A percentile compares a stretch with the other conserved stretches of the same genome.
Conservation (phyloP, 2,329 filamentous ascomycete species). For the Nemania abortiva region DNA sequence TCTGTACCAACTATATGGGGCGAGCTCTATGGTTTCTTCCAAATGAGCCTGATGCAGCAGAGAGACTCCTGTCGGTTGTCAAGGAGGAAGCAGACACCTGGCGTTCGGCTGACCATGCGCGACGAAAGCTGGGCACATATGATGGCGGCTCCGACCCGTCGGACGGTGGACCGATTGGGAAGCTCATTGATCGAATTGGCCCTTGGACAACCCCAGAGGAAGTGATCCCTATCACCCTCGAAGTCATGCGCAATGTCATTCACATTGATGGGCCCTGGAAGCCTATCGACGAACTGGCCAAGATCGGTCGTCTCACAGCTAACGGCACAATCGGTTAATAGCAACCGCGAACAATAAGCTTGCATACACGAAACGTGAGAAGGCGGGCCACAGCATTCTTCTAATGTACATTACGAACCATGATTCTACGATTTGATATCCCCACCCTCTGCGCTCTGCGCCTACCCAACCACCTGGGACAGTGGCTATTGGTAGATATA, state of each 20-base stretch:
- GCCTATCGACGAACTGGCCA: constrained; percentile 46
- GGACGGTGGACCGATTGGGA: constrained; percentile 49
- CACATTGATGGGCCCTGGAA: constrained; percentile 46
- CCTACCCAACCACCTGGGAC: constrained; percentile 21
- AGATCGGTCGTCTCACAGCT: constrained; percentile 39
- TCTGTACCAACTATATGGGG: constrained; percentile 46
- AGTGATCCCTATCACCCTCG: constrained; percentile 46
- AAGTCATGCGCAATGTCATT: constrained; percentile 48
- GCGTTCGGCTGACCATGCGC: constrained; percentile 46
- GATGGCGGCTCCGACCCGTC: constrained; percentile 43
- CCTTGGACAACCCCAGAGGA: constrained; percentile 51
- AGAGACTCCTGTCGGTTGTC: constrained; percentile 40
- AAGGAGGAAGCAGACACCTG: constrained; percentile 50
- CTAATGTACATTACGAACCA: constrained; percentile 50
- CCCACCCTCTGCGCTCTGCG: constrained; percentile 26
- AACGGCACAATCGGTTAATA: constrained; percentile 42
- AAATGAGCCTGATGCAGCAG: constrained; percentile 40
- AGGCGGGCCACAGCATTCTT: constrained; percentile 22
- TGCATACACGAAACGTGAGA: constrained; percentile 20
- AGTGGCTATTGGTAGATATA: constrained; percentile 14
- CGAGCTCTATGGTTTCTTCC: constrained; percentile 45
- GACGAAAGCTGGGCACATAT: constrained; percentile 45
- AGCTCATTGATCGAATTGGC: constrained; percentile 51
- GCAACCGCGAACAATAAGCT: not conserved
- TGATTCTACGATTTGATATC: constrained; percentile 47